Evolutionary conservation across 345 rosid genomes (phyloP).

Genomic region (Camelina laxa): DNA sequence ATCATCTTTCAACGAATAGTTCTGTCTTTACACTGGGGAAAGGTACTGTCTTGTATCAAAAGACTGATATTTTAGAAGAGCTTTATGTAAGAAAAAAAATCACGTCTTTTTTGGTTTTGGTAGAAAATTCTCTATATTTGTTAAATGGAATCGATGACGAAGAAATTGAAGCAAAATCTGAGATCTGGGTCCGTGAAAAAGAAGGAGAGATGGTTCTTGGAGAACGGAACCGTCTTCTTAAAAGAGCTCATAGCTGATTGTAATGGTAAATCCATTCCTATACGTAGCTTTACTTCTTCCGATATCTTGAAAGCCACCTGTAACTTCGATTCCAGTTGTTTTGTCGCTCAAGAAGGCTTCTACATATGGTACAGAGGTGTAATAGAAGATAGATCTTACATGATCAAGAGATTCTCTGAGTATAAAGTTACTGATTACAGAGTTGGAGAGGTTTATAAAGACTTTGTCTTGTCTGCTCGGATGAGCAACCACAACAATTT

Average conservation of each 20-base stretch:
- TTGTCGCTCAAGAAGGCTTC: not conserved
- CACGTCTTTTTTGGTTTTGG: too few relatives aligned
- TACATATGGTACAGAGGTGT: conserved; percentile 9
- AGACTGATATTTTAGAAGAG: not conserved
- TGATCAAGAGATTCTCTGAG: conserved; percentile 12
- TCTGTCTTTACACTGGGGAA: not conserved
- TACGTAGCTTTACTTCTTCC: not conserved
- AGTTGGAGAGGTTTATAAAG: not conserved
- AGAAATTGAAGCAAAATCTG: not conserved
- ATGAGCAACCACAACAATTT: conserved; percentile 25
- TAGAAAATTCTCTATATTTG: not conserved
- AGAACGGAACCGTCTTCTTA: not conserved
- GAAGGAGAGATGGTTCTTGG: not conserved
- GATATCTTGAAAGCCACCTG: not conserved
- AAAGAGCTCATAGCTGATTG: not conserved
- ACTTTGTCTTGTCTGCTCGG: conserved; percentile 26
- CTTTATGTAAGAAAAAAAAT: not conserved
- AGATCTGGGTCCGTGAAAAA: not conserved
- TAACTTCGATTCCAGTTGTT: not conserved
- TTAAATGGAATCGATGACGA: not conserved
- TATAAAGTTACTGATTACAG: not conserved
- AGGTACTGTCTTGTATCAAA: not conserved
- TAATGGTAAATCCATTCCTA: not conserved
- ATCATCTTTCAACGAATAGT: too few relatives aligned
- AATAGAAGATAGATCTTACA: conserved; percentile 8